phyloP scores from a whole-genome alignment of 2,329 filamentous ascomycete species.

The Fonsecaea nubica region DNA sequence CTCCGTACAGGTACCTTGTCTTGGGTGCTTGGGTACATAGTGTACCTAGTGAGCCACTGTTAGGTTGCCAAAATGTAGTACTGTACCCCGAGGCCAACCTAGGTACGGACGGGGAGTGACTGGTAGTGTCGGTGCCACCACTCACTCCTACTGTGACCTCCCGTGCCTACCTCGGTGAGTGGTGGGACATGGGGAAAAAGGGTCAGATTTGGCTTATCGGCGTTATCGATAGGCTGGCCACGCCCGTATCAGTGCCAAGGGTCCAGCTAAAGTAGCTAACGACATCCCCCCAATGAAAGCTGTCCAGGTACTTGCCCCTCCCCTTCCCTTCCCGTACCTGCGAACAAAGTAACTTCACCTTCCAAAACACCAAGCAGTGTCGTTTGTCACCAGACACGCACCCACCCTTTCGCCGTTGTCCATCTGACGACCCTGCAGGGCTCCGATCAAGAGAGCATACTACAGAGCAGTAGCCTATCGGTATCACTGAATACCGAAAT shows the following conservation, averaged over 20 bases:
- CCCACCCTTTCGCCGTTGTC: not conserved
- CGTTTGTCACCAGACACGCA: not conserved
- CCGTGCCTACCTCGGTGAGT: not conserved
- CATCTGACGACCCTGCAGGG: constrained; percentile 3
- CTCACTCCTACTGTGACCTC: not conserved
- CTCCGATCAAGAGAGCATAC: not conserved
- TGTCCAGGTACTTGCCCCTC: not conserved
- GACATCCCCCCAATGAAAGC: not conserved
- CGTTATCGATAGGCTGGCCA: constrained; percentile 19
- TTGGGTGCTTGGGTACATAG: no score
- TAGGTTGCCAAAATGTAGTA: no score
- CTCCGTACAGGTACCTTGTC: no score
- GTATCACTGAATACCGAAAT: not conserved
- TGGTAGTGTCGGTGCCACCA: not conserved
- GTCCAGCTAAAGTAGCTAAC: not conserved
- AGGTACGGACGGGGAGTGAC: no score
- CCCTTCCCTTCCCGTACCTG: not conserved
- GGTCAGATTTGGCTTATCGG: constrained; percentile 23
- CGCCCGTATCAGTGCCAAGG: constrained; percentile 1
- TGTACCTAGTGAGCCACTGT: no score
- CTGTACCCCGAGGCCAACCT: no score
- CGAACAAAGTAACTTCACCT: not conserved
- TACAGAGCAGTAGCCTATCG: not conserved
- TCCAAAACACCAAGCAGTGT: not conserved
- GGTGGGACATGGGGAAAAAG: not conserved